phyloP scores from a whole-genome alignment of 2,329 filamentous ascomycete genomes.

The Bipolaris bicolor region DNA sequence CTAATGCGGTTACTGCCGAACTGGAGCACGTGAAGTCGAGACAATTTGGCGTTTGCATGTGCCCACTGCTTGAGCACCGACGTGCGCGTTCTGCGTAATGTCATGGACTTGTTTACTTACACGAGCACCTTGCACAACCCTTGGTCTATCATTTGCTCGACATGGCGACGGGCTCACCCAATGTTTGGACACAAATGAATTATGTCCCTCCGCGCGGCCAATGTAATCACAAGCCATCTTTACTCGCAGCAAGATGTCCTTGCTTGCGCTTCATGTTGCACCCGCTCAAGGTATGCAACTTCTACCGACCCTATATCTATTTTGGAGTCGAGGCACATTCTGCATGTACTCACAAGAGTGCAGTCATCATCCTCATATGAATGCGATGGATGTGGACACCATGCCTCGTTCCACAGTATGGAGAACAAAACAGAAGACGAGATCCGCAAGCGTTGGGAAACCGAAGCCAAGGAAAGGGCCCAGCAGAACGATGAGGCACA shows the following conservation, averaged over 20 bases:
- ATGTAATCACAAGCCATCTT: constrained; percentile 57
- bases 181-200: constrained; percentile 59
- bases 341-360: neutral
- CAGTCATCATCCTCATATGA: constrained; percentile 58
- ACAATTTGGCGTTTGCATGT: constrained; percentile 24
- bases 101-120: neutral
- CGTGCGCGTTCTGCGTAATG: neutral
- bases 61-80: neutral
- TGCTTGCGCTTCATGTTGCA: constrained; percentile 65
- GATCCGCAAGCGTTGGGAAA: constrained; percentile 54
- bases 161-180: constrained; percentile 37
- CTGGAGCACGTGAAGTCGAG: constrained; percentile 30
- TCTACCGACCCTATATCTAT: neutral
- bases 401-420: constrained; percentile 61
- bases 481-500: constrained; percentile 20
- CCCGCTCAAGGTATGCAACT: constrained; percentile 56
- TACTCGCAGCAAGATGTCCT: constrained; percentile 56
- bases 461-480: constrained; percentile 43
- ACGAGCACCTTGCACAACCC: neutral
- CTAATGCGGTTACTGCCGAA: constrained; percentile 6
- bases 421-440: constrained; percentile 59
- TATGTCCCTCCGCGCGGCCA: constrained; percentile 58
- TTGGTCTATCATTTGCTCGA: neutral
- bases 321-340: no score
- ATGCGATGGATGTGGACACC: constrained; percentile 63